phyloP scores from a whole-genome alignment of 495 filamentous ascomycete species.

The Hypoxylon fragiforme region DNA sequence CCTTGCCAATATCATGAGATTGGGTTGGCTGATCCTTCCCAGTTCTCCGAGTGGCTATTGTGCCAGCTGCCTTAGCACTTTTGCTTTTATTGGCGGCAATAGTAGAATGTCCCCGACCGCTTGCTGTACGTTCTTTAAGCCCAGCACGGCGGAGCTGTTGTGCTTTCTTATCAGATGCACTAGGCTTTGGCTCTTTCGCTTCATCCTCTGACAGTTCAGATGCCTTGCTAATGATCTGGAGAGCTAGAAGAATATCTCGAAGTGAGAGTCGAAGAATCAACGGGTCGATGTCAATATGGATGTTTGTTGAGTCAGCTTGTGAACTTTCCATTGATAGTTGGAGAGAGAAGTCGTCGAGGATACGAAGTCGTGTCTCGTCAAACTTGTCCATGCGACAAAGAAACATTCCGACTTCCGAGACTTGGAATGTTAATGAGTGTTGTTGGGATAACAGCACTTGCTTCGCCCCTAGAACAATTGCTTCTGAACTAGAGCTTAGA shows the following conservation, averaged over 20 bases:
- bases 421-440: conserved; percentile 88
- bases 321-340: conserved; percentile 86
- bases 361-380: conserved; percentile 80
- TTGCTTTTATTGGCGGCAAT: conserved; percentile 46
- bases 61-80: conserved; percentile 20
- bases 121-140: conserved; percentile 65
- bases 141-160: conserved; percentile 63
- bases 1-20: conserved; percentile 42
- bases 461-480: conserved; percentile 93
- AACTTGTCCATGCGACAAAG: conserved; percentile 97
- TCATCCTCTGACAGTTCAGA: conserved; percentile 77
- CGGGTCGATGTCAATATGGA: conserved; percentile 86
- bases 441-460: conserved; percentile 91
- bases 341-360: conserved; percentile 93
- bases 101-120: conserved; percentile 66
- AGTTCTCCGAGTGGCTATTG: conserved; percentile 18
- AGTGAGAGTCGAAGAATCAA: conserved; percentile 90
- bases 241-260: conserved; percentile 89
- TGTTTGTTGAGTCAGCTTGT: conserved; percentile 69
- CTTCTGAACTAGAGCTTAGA: conserved; percentile 83
- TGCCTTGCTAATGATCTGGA: conserved; percentile 90
- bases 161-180: conserved; percentile 58
- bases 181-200: conserved; percentile 42
- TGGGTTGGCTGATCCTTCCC: conserved; percentile 23
- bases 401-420: conserved; percentile 95